Conservation (phyloP, 2,329 filamentous ascomycete species). For the Xylariales sp. region DNA sequence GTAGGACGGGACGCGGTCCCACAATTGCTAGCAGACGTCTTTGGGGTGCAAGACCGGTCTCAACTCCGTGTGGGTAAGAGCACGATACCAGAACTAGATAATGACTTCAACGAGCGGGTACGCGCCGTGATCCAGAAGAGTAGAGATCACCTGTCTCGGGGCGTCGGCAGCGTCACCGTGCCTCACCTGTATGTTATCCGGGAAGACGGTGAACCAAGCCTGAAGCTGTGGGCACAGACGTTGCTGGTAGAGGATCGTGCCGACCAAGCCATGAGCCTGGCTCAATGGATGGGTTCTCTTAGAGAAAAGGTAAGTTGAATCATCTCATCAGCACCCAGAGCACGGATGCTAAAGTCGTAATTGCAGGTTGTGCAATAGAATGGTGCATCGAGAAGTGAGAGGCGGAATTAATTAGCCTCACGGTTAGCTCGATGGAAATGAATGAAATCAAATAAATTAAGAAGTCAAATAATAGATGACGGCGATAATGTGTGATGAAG, state of each 20-base stretch:
- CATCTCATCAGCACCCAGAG: constrained; percentile 19
- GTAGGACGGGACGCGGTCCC: constrained; percentile 92
- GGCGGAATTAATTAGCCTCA: not conserved
- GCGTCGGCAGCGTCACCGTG: constrained; percentile 91
- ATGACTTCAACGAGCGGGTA: constrained; percentile 96
- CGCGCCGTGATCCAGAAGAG: constrained; percentile 93
- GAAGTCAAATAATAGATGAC: constrained; percentile 28
- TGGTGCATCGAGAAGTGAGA: constrained; percentile 1
- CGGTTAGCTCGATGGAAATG: constrained; percentile 18
- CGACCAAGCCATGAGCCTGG: constrained; percentile 91
- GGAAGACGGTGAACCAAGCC: constrained; percentile 93
- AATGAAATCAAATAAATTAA: constrained; percentile 29
- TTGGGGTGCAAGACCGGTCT: constrained; percentile 84
- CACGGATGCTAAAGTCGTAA: constrained; percentile 29
- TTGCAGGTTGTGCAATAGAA: constrained; percentile 41
- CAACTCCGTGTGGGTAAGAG: constrained; percentile 93
- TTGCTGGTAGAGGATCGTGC: constrained; percentile 93
- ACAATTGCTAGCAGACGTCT: constrained; percentile 88
- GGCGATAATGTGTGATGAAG: constrained; percentile 27
- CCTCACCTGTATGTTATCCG: constrained; percentile 93
- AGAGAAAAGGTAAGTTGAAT: constrained; percentile 83
- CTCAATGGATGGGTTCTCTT: constrained; percentile 91
- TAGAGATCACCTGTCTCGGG: constrained; percentile 84
- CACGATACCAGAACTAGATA: constrained; percentile 85
- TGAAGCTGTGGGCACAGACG: constrained; percentile 97